A percentile compares a stretch with the other conserved stretches of the same genome.
Evolutionary conservation across 2,329 filamentous ascomycete genomes (phyloP).

Genomic region (Penicillium corylophilum): DNA sequence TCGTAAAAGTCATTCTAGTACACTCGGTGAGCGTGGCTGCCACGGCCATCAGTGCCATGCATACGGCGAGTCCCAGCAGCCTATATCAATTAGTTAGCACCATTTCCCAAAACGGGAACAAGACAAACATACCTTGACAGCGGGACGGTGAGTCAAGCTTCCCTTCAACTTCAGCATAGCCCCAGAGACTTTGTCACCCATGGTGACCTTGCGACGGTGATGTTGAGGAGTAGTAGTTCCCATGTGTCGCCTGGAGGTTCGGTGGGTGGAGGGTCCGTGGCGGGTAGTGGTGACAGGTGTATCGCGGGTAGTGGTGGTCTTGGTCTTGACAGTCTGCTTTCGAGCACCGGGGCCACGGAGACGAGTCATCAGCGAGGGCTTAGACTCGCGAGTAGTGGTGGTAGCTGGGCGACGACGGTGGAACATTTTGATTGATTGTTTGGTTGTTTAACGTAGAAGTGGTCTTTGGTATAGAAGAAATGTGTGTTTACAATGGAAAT

Average conservation of each 20-base stretch:
- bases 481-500: background rate
- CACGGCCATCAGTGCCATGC: conserved; percentile 71
- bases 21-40: conserved; percentile 35
- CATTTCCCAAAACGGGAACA: background rate
- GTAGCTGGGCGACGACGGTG: conserved; percentile 18
- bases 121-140: conserved; percentile 56
- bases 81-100: conserved; percentile 37
- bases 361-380: conserved; percentile 56
- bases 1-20: conserved; percentile 12
- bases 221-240: conserved; percentile 46
- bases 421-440: conserved; percentile 15
- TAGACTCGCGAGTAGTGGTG: conserved; percentile 43
- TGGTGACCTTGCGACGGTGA: conserved; percentile 64
- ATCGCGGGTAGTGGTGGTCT: conserved; percentile 41
- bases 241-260: conserved; percentile 30
- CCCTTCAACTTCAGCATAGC: conserved; percentile 73
- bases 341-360: conserved; percentile 45
- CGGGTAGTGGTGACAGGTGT: conserved; percentile 37
- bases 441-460: background rate
- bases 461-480: background rate
- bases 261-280: conserved; percentile 31
- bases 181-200: conserved; percentile 76
- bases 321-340: conserved; percentile 38
- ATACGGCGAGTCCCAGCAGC: conserved; percentile 72
- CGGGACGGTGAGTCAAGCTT: conserved; percentile 65